A percentile compares a stretch with the other conserved stretches of the same genome.
phyloP scores from a whole-genome alignment of 2,329 filamentous ascomycete genomes.

The Hypoxylon rubiginosum region DNA sequence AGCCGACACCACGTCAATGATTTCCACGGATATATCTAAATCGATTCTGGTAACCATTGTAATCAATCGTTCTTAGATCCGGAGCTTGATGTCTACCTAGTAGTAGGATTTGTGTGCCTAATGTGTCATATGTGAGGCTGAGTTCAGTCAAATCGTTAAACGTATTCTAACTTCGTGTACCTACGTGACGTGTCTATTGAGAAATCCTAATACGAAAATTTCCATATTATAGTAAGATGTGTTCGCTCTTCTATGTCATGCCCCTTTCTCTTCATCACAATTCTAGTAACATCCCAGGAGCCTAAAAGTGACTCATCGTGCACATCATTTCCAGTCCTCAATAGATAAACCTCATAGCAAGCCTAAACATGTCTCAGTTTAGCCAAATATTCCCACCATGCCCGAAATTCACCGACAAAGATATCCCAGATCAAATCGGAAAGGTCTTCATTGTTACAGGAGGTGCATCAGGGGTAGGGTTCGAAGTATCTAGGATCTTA shows the following conservation, averaged over 20 bases:
- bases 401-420: constrained; percentile 26
- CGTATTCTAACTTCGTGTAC: too few species aligned
- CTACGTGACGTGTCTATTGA: too few species aligned
- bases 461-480: constrained; percentile 26
- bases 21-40: background rate
- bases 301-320: background rate
- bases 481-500: constrained; percentile 30
- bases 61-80: background rate
- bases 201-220: too few species aligned
- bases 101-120: background rate
- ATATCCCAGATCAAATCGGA: constrained; percentile 29
- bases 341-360: background rate
- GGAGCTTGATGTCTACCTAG: background rate
- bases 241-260: too few species aligned
- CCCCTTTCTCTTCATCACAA: too few species aligned
- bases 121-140: background rate
- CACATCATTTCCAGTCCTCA: too few species aligned
- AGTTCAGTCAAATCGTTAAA: too few species aligned
- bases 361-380: constrained; percentile 11
- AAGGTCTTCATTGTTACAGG: constrained; percentile 37
- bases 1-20: background rate
- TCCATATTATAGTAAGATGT: too few species aligned
- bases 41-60: background rate
- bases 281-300: too few species aligned
- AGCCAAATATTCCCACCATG: constrained; percentile 23